Evolutionary conservation across 148 eudicot species (phyloP), one percentile per base, ranked within the genome.

Genomic region (Silene uniflora): DNA sequence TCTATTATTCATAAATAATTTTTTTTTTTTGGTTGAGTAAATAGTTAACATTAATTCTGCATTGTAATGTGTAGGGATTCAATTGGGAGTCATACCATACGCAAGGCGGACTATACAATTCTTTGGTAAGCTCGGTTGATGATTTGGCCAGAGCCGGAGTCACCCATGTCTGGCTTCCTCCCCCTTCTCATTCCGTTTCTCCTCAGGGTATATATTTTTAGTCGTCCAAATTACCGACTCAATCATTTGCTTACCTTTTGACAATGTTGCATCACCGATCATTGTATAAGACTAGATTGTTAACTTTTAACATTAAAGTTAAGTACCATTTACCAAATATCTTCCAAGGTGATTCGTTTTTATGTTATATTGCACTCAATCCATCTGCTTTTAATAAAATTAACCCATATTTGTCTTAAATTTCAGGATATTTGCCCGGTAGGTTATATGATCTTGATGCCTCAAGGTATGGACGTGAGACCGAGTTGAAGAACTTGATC

Each of bases 81-180:
- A 91, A 90, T 23, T 88, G 93, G 92, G 97, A 83, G 56, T 91
- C 97, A 7, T 69, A 87, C 78, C 86, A 81, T 8, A 85, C 85
- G 17, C 62, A 44, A 81, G 89, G 91, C 29, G 97, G 97, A 72
- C 80, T 86, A 78, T 91, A 91, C 81, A 90, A 90, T 72, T 87
- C 82, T 27, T 27, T 27, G 29, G 47, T 69, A n/a, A 69, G 47
- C 62, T 52, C 62, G 4, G 82, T 87, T 17, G 80, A 82, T 6
- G 94, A 87, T 35, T 56, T 91, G 35, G 91, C 92, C 17, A 59
- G 66, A 61, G 97, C 92, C 0, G 94, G 97, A 6, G 80, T 91
- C 18, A 91, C 91, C 39, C 97, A 91, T 84, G 89, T 91, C 24
- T 91, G 97, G 97, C 85, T 91, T 6, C 97, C 97, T 25, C 97